Percentiles rank a stretch among this genome's conserved stretches.
These are phyloP conservation scores for Aegilops sharonensis DNA, from an alignment of 176 grass and related monocot genomes.

Conservation along the genomic window DNA sequence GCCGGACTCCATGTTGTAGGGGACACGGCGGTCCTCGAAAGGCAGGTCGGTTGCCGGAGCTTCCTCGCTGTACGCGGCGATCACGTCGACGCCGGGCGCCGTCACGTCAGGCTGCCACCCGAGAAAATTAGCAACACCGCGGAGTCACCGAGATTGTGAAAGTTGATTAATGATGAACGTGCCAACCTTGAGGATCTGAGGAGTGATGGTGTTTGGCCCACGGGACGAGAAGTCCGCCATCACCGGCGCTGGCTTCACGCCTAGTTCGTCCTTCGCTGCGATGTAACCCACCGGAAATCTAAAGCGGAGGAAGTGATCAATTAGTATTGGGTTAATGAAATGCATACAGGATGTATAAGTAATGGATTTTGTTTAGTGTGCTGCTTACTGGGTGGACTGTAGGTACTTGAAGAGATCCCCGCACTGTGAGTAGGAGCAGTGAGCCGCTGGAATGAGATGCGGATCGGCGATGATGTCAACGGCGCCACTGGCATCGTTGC, in stretches of 20 bases:
- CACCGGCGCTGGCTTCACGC: conserved; percentile 59
- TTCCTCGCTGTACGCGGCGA: conserved; percentile 50
- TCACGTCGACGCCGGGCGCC: conserved; percentile 55
- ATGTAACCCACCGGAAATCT: conserved; percentile 49
- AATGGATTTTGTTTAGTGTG: neutral
- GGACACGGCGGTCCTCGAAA: conserved; percentile 48
- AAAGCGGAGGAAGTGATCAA: neutral
- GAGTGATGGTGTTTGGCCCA: conserved; percentile 57
- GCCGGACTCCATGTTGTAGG: conserved; percentile 57
- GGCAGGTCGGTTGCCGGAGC: conserved; percentile 19
- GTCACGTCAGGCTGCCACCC: conserved; percentile 62
- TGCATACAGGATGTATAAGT: neutral
- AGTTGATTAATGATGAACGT: neutral
- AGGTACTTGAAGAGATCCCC: conserved; percentile 33
- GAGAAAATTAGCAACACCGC: neutral
- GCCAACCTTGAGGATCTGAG: neutral
- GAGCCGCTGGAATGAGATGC: conserved; percentile 55
- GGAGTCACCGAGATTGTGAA: neutral
- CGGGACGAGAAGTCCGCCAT: conserved; percentile 66
- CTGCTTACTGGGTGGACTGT: conserved; percentile 27
- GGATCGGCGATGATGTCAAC: conserved; percentile 35
- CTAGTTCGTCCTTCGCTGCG: conserved; percentile 15
- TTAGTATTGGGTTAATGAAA: neutral
- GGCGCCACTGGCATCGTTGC: conserved; percentile 32
- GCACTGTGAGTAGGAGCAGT: conserved; percentile 53